A percentile compares a stretch with the other conserved stretches of the same genome.
phyloP scores from a whole-genome alignment of 352 stramenopile species.

The Phytophthora citricola region DNA sequence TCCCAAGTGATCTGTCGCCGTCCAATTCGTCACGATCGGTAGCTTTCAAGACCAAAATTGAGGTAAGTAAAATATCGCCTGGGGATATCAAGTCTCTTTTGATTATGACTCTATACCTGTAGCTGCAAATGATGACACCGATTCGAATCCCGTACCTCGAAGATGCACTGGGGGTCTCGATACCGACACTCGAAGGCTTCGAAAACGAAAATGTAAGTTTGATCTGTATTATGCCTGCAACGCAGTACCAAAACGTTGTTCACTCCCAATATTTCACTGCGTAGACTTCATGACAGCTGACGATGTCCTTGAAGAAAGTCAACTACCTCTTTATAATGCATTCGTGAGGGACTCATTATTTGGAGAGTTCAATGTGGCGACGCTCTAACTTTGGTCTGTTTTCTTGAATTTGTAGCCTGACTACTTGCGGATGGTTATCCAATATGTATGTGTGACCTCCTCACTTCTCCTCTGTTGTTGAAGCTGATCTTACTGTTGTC shows the following conservation, averaged over 20 bases:
- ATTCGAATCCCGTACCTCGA: conserved; percentile 90
- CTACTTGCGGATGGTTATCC: conserved; percentile 88
- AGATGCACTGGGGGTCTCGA: conserved; percentile 72
- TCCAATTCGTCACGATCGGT: conserved; percentile 39
- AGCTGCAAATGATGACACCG: conserved; percentile 90
- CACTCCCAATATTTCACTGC: not conserved
- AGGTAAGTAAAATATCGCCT: conserved; percentile 45
- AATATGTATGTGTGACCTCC: conserved; percentile 67
- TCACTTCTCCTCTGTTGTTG: not conserved
- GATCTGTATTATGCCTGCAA: not conserved
- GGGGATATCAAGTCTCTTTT: too few relatives aligned
- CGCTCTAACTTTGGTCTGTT: conserved; percentile 11
- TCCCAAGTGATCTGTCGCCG: conserved; percentile 42
- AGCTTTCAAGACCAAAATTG: conserved; percentile 83
- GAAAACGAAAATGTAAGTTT: conserved; percentile 75
- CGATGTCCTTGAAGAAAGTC: conserved; percentile 83
- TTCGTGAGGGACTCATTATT: conserved; percentile 58
- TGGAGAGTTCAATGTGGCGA: not conserved
- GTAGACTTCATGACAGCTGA: conserved; percentile 87
- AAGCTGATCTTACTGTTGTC: conserved; percentile 3
- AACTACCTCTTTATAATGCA: conserved; percentile 80
- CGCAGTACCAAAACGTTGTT: not conserved
- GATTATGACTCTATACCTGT: not conserved
- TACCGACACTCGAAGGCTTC: conserved; percentile 82
- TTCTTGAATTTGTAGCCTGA: conserved; percentile 53